Conservation (phyloP, 2,329 filamentous ascomycete genomes). For the Neurospora sp. region DNA sequence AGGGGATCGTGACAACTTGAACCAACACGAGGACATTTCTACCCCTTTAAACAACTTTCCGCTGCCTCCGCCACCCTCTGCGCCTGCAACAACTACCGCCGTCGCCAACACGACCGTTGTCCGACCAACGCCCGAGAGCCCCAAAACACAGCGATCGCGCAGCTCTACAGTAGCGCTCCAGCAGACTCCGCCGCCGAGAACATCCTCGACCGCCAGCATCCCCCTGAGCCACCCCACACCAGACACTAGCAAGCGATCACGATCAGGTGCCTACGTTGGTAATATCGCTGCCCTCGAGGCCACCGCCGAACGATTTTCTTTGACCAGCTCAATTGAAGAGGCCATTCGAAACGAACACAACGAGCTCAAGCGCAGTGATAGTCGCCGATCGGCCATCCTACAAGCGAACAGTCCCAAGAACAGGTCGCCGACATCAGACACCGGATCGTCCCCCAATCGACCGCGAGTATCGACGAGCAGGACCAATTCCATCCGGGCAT, state of each 20-base stretch:
- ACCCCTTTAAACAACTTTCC: background rate
- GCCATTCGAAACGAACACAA: constrained; percentile 65
- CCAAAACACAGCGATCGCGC: constrained; percentile 1
- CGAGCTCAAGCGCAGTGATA: constrained; percentile 61
- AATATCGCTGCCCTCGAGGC: constrained; percentile 69
- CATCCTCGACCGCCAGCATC: constrained; percentile 33
- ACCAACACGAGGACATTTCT: background rate
- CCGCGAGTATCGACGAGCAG: constrained; percentile 13
- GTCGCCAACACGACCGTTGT: constrained; percentile 9
- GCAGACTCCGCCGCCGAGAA: constrained; percentile 29
- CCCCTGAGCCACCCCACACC: constrained; percentile 49
- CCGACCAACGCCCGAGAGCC: constrained; percentile 11
- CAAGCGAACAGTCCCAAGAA: constrained; percentile 32
- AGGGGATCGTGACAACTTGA: background rate
- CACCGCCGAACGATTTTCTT: constrained; percentile 63
- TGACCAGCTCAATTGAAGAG: constrained; percentile 66
- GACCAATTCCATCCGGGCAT: constrained; percentile 55
- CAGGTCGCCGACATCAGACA: constrained; percentile 21
- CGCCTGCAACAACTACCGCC: background rate
- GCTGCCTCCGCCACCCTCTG: background rate
- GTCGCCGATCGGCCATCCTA: constrained; percentile 52
- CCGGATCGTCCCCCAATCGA: constrained; percentile 15
- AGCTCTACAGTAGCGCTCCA: constrained; percentile 7
- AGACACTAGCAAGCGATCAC: constrained; percentile 48
- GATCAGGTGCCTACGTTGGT: constrained; percentile 50